Evolutionary conservation across 2,329 filamentous ascomycete species (phyloP), one percentile per base, ranked within the genome.

Genomic region (Bipolaris bicolor): DNA sequence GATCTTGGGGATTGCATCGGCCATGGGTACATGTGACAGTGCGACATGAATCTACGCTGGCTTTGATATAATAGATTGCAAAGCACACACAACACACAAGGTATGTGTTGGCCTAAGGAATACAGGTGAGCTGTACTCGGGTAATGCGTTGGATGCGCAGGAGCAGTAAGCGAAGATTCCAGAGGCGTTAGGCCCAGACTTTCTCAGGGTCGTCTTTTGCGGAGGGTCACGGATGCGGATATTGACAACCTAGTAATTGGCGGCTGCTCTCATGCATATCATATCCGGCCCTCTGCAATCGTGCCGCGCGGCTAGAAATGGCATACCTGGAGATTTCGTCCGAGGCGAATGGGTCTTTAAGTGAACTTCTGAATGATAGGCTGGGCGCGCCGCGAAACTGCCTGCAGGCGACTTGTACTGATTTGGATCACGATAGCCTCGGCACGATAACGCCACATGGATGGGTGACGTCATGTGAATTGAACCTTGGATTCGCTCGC

Each of bases 1-100:
- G 68, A 81, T 80, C 56, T 76, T 75, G 40, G 80, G 78, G 47
- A 80, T 57, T 26, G 66, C 62, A 44, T 78, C 73, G 45, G 74
- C 68, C 77, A 78, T 80, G 26, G 52, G 63, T 26, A 53, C 49
- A 45, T 46, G 41, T 58, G 54, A 53, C 36, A 26, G 48, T 39
- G 55, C 50, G 60, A 65, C 61, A 67, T 64, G 54, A 50, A 52
- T 55, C 48, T 59, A 48, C 50, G 54, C 37, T 44, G 43, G 46
- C 47, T 34, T 34, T 46, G 20, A 29, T 36, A 7, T 31, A 10
- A 22, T 24, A 10, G 22, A 29, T 43, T 3, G 40, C 36, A 40
- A 15, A 37, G 24, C 36, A 11, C 18, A 16, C 1, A 36, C 7
- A 24, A 16, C 2, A 36, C 7, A 24, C 4, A 16, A 11, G 33